These are phyloP conservation scores for Bolboschoenoplectus hybrid DNA, from an alignment of 202 grass and related monocot genomes.

Conservation along the genomic window DNA sequence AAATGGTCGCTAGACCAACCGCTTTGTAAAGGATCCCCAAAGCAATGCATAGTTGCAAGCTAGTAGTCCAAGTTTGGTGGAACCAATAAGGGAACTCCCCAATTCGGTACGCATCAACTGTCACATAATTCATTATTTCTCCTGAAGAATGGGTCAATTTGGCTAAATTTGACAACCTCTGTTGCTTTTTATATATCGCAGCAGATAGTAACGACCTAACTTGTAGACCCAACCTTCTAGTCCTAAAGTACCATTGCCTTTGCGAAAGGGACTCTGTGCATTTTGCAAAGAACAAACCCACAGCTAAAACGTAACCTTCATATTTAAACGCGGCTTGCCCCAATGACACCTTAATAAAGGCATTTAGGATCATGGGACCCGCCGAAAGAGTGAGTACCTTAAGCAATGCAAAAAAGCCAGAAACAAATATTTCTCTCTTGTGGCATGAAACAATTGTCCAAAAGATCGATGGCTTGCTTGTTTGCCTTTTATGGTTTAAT, in stretches of 20 bases:
- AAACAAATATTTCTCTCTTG: slow-evolving; percentile 58
- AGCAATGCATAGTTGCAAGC: slow-evolving; percentile 73
- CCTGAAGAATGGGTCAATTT: slow-evolving; percentile 80
- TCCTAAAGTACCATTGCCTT: slow-evolving; percentile 88
- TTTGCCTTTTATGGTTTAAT: slow-evolving; percentile 44
- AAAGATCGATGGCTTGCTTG: slow-evolving; percentile 45
- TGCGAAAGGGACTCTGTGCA: slow-evolving; percentile 79
- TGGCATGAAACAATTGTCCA: slow-evolving; percentile 84
- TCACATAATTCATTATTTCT: slow-evolving; percentile 91
- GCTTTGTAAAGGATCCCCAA: slow-evolving; percentile 75
- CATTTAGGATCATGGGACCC: slow-evolving; percentile 73
- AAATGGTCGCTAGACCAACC: slow-evolving; percentile 61
- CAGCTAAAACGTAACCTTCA: slow-evolving; percentile 61
- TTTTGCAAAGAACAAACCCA: slow-evolving; percentile 64
- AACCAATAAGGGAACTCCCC: slow-evolving; percentile 96
- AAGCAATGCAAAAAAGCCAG: slow-evolving; percentile 77
- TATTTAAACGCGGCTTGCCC: slow-evolving; percentile 66
- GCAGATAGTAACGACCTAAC: slow-evolving; percentile 78
- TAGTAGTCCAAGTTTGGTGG: slow-evolving; percentile 89
- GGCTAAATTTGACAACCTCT: slow-evolving; percentile 65
- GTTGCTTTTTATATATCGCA: slow-evolving; percentile 83
- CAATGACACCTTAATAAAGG: slow-evolving; percentile 72
- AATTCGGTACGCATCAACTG: slow-evolving; percentile 81
- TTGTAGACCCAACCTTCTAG: slow-evolving; percentile 72
- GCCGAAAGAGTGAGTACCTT: slow-evolving; percentile 71